Percentiles rank a stretch among this genome's conserved stretches.
Conservation (phyloP, 2,329 filamentous ascomycete genomes). For the Aspergillus proliferans region DNA sequence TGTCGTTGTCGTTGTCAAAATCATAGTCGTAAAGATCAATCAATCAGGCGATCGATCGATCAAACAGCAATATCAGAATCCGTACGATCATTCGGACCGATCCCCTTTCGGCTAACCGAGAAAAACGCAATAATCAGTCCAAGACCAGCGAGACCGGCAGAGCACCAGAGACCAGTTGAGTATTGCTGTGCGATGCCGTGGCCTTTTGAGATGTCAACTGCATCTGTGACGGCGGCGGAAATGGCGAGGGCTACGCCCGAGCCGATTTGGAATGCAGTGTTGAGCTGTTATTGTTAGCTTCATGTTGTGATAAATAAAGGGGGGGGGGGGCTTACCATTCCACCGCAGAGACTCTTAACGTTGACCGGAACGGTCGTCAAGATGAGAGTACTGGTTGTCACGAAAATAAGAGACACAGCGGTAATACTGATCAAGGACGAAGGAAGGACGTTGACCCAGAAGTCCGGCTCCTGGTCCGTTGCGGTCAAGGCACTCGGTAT, state of each 20-base stretch:
- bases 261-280: slow-evolving; percentile 41
- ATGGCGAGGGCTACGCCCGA: slow-evolving; percentile 38
- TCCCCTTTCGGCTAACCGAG: slow-evolving; percentile 5
- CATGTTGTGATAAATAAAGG: background rate
- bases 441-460: slow-evolving; percentile 37
- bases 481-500: slow-evolving; percentile 27
- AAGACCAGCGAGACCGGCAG: slow-evolving; percentile 34
- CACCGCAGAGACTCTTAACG: slow-evolving; percentile 37
- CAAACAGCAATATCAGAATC: slow-evolving; percentile 1
- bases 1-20: too few species aligned
- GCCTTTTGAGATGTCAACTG: slow-evolving; percentile 33
- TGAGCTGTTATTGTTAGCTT: slow-evolving; percentile 15
- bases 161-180: slow-evolving; percentile 38
- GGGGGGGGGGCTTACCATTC: slow-evolving; percentile 20
- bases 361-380: slow-evolving; percentile 36
- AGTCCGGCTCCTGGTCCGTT: slow-evolving; percentile 13
- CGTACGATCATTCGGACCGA: background rate
- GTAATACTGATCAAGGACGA: slow-evolving; percentile 36
- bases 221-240: slow-evolving; percentile 33
- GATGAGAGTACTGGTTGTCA: slow-evolving; percentile 37
- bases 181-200: slow-evolving; percentile 31
- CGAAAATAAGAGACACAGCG: slow-evolving; percentile 38
- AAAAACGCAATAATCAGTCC: slow-evolving; percentile 21
- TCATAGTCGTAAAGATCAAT: too few species aligned
- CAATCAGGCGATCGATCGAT: background rate